These are phyloP conservation scores for Microsporum canis DNA, from an alignment of 2,329 filamentous ascomycete species.

Conservation along the genomic window DNA sequence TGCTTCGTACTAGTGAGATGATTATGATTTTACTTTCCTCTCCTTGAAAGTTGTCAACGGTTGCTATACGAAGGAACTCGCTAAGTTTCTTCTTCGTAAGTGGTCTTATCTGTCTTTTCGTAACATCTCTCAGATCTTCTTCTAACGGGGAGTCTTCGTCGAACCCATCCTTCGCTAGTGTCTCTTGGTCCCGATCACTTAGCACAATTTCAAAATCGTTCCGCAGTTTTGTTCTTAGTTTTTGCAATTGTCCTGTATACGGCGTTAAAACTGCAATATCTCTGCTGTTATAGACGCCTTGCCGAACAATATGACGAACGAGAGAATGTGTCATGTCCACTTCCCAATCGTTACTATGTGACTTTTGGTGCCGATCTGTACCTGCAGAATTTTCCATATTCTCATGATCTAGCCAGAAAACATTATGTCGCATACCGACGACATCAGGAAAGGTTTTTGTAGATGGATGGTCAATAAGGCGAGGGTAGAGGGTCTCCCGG, in stretches of 20 bases:
- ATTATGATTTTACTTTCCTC: constrained; percentile 28
- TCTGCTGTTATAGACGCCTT: constrained; percentile 48
- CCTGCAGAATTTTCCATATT: constrained; percentile 28
- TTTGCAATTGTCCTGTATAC: constrained; percentile 44
- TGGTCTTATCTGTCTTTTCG: neutral
- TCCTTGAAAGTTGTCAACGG: constrained; percentile 18
- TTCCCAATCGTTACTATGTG: constrained; percentile 44
- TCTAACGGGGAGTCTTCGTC: neutral
- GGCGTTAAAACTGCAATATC: constrained; percentile 63
- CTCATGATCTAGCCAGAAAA: constrained; percentile 45
- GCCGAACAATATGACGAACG: constrained; percentile 53
- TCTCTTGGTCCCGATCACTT: constrained; percentile 51
- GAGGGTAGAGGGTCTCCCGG: constrained; percentile 46
- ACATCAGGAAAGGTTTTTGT: constrained; percentile 33
- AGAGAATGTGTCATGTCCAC: constrained; percentile 52
- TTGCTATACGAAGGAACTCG: neutral
- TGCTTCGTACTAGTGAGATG: constrained; percentile 24
- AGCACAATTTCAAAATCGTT: constrained; percentile 49
- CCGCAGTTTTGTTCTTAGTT: constrained; percentile 31
- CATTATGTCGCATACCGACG: constrained; percentile 36
- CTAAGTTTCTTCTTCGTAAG: neutral
- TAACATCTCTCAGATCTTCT: neutral
- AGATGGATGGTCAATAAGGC: constrained; percentile 41
- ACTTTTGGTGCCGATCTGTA: constrained; percentile 24
- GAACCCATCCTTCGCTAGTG: constrained; percentile 35